A percentile compares a stretch with the other conserved stretches of the same genome.
phyloP scores from a whole-genome alignment of 2,329 filamentous ascomycete species.

The Berkeleyomyces rouxiae region DNA sequence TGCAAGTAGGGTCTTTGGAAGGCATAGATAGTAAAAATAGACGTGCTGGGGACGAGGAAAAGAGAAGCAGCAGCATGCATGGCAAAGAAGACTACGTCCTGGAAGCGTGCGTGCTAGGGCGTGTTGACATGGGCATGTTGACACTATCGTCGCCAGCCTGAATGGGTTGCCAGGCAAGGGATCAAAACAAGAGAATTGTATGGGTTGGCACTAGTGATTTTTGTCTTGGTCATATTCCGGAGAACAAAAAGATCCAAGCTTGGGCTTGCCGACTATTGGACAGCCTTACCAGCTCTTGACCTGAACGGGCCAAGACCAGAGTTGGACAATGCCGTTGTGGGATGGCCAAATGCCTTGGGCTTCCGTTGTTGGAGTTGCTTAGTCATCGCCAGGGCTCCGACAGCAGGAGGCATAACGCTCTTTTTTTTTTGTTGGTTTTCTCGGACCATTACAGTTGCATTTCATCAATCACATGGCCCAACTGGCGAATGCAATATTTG shows the following conservation, averaged over 20 bases:
- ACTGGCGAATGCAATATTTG: no score
- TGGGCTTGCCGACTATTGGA: background rate
- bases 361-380: no score
- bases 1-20: background rate
- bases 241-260: background rate
- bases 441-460: no score
- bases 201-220: background rate
- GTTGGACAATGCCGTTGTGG: background rate
- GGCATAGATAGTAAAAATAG: background rate
- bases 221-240: background rate
- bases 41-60: background rate
- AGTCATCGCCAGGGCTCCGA: no score
- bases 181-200: background rate
- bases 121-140: background rate
- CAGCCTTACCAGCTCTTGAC: background rate
- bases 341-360: no score
- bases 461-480: no score
- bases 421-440: no score
- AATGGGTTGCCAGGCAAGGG: background rate
- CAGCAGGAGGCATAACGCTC: no score
- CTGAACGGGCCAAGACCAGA: background rate
- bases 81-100: background rate
- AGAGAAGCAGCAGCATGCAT: background rate
- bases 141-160: background rate
- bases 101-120: background rate